A percentile compares a stretch with the other conserved stretches of the same genome.
Conservation (phyloP, 2,329 filamentous ascomycete species). For the Fusarium papillatum region DNA sequence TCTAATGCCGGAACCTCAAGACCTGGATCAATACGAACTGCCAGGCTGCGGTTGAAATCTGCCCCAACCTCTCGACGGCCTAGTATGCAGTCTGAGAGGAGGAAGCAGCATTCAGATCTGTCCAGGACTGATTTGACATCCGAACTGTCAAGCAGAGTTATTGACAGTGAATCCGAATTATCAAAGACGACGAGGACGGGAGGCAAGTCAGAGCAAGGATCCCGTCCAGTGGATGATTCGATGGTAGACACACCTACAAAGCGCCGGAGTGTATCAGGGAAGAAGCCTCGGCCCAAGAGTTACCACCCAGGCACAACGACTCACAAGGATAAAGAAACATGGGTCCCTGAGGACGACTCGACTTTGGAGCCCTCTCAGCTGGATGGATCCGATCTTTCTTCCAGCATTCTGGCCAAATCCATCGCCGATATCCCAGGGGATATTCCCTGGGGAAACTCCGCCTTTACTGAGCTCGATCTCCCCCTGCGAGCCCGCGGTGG, state of each 20-base stretch:
- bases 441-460: slow-evolving; percentile 74
- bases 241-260: slow-evolving; percentile 56
- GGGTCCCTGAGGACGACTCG: slow-evolving; percentile 47
- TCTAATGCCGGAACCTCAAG: slow-evolving; percentile 39
- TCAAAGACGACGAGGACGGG: slow-evolving; percentile 33
- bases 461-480: slow-evolving; percentile 75
- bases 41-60: slow-evolving; percentile 46
- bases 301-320: slow-evolving; percentile 36
- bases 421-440: slow-evolving; percentile 68
- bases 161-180: slow-evolving; percentile 34
- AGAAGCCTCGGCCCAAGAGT: slow-evolving; percentile 43
- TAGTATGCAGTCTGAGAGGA: slow-evolving; percentile 45
- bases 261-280: slow-evolving; percentile 44
- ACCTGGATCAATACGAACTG: slow-evolving; percentile 36
- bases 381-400: slow-evolving; percentile 49
- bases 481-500: slow-evolving; percentile 58
- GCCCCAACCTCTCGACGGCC: slow-evolving; percentile 40
- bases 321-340: slow-evolving; percentile 45
- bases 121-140: slow-evolving; percentile 25
- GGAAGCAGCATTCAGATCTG: slow-evolving; percentile 30
- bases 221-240: slow-evolving; percentile 51
- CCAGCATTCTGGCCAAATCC: slow-evolving; percentile 61
- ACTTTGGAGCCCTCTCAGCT: slow-evolving; percentile 41
- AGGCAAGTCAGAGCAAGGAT: slow-evolving; percentile 8
- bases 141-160: slow-evolving; percentile 24